Evolutionary conservation across 331 rosid genomes (phyloP).

Genomic region (Quercus phellos): DNA sequence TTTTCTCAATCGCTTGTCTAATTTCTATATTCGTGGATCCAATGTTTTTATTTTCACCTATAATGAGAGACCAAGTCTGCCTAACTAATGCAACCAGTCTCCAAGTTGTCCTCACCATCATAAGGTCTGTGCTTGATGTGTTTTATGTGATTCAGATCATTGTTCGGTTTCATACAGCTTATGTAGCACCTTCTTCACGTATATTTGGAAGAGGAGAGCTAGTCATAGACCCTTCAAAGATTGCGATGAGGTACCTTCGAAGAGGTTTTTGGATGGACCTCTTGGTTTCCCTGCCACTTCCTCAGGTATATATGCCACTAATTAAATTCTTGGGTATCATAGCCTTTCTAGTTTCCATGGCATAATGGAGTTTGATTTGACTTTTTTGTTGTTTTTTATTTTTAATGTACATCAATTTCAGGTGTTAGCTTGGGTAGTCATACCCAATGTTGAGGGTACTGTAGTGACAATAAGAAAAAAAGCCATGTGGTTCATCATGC

Average conservation of each 20-base stretch:
- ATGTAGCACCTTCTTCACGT: constrained; percentile 52
- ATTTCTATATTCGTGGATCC: constrained; percentile 55
- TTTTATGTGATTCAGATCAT: constrained; percentile 44
- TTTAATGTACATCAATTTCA: constrained; percentile 1
- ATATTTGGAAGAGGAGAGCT: constrained; percentile 63
- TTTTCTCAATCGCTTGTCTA: constrained; percentile 37
- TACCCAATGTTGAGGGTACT: constrained; percentile 42
- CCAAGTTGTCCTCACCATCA: constrained; percentile 37
- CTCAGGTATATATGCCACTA: constrained; percentile 32
- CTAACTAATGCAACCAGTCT: constrained; percentile 26
- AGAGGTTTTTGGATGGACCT: constrained; percentile 41
- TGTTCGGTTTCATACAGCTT: constrained; percentile 45
- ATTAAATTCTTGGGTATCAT: neutral
- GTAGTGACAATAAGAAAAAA: constrained; percentile 40
- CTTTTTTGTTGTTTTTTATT: neutral
- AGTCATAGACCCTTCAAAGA: constrained; percentile 41
- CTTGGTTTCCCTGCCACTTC: constrained; percentile 52
- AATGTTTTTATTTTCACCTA: constrained; percentile 47
- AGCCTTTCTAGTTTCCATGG: no score
- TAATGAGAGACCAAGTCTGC: constrained; percentile 21
- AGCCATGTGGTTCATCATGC: constrained; percentile 38
- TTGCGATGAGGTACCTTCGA: constrained; percentile 32
- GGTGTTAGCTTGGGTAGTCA: constrained; percentile 52
- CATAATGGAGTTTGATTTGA: neutral
- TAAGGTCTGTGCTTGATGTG: constrained; percentile 41